Evolutionary conservation across 2,329 filamentous ascomycete species (phyloP).

Genomic region (Penicillium aurantiogriseum): DNA sequence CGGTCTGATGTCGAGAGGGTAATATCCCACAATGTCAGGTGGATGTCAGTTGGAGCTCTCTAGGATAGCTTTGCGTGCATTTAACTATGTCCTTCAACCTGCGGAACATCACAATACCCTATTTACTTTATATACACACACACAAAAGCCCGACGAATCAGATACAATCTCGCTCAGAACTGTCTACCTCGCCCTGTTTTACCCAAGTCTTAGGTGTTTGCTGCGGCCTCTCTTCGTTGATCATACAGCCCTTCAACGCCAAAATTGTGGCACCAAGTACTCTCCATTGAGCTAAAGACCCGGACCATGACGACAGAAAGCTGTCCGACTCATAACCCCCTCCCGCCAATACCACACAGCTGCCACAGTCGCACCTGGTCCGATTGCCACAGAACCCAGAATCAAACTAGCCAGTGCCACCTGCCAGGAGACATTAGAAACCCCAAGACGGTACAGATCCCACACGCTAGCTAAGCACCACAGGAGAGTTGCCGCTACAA

Average conservation of each 20-base stretch:
- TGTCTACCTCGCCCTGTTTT: neutral
- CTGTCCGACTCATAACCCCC: constrained; percentile 8
- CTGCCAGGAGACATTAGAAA: constrained; percentile 11
- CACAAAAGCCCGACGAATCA: neutral
- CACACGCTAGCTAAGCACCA: constrained; percentile 20
- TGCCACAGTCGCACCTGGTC: constrained; percentile 22
- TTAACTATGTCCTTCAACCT: too few relatives aligned
- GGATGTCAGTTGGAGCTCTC: neutral
- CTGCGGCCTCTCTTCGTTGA: neutral
- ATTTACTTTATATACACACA: neutral
- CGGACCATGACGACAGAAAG: neutral
- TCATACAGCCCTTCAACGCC: neutral
- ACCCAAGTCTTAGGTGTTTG: neutral
- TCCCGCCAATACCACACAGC: constrained; percentile 28
- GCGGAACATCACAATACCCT: neutral
- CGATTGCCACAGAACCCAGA: constrained; percentile 14
- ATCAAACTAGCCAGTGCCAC: constrained; percentile 3
- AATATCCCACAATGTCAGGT: constrained; percentile 5
- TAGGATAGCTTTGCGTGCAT: neutral
- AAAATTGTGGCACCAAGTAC: neutral
- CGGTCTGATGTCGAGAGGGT: constrained; percentile 15
- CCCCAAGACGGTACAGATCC: constrained; percentile 23
- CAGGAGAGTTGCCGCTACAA: constrained; percentile 16
- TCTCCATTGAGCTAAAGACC: neutral
- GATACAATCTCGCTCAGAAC: neutral